Evolutionary conservation across 2,329 filamentous ascomycete species (phyloP), one percentile per base, ranked within the genome.

Genomic region (Didymella pomorum): DNA sequence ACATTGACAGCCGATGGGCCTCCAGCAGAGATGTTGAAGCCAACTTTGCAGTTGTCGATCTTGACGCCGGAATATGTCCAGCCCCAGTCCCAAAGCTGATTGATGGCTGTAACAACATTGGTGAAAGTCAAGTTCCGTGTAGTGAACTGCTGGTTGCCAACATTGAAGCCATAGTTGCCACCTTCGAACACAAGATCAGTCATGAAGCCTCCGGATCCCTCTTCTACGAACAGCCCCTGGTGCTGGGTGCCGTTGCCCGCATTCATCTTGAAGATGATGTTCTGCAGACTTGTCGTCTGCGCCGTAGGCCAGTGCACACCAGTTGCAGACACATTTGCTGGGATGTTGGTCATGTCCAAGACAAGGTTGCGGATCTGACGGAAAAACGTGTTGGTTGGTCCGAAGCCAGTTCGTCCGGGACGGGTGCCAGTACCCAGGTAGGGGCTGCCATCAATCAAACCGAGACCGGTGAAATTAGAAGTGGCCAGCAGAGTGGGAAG

Each of bases 361-460:
- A 87, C 78, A 47, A 91, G 80, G 68, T 91, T 91, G 9, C 87
- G 81, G 57, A 90, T 82, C 63, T 87, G 84, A 43, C 87, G 81
- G 69, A 82, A 87, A 74, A 91, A 91, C 10, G 88, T 84, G 64
- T 85, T 87, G 33, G 85, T 86, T 3, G 85, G 78, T 10, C 75
- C 72, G 69, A 76, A 82, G 61, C 79, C 79, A 61, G 75, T 69
- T 58, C 68, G 64, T 8, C 69, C 71, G 75, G 44, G 58, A 25
- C 63, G 65, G 14, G 58, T 61, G 25, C 67, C 67, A 58, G 42
- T 79, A 67, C 64, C 58, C 55, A 66, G 61, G 65, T 87, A 86
- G 21, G 79, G 81, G 66, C 86, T 82, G 37, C 80, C 83, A 68
- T 87, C 84, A 51, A 89, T 84, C 56, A 89, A 67, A 20, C 83